Evolutionary conservation across 768 basidiomycete species (phyloP), one percentile per base, ranked within the genome.

Genomic region (Tubosaeta sp.): DNA sequence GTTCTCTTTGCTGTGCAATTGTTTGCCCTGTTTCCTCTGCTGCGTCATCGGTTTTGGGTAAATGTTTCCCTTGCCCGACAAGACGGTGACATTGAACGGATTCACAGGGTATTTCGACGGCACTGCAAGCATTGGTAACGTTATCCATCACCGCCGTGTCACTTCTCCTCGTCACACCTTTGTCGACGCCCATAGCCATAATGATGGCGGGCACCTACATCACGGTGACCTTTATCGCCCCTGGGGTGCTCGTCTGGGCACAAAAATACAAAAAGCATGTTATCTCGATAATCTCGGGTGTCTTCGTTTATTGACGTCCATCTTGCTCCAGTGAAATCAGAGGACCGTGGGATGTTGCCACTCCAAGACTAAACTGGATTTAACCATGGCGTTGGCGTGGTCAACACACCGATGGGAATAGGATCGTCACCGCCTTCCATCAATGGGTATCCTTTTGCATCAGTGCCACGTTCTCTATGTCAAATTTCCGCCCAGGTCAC

Each of bases 281-380:
- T 32, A 32, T 56, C 35, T 53, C 48, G 9, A 30, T 39, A 0
- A 40, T 56, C 38, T 24, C 47, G 14, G 29, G 47, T 58, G 58
- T 50, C 36, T 44, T 45, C 49, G 21, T 36, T 39, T 6, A 39
- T 22, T 54, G 49, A 56, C 52, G 35, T 51, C 46, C 39, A 44
- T 49, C n/a, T 19, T 46, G 50, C 59, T 48, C n/a, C 62, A 93
- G 90, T 67, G 89, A 91, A 71, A 86, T 94, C 66, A 80, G 87
- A 53, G 91, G 91, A 9, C 87, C 90, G 55, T 94, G 91, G 91
- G 91, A 94, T 66, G 87, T 88, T 24, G 90, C 90, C 25, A 78
- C 84, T 57, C 90, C 90, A 31, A 82, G 80, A 69, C 71, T 84
- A 41, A 80, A 81, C 63, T 80, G 68, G 62, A 58, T 52, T 53